Evolutionary conservation across 768 basidiomycete genomes (phyloP).

Genomic region (Phanerochaete carnosa): DNA sequence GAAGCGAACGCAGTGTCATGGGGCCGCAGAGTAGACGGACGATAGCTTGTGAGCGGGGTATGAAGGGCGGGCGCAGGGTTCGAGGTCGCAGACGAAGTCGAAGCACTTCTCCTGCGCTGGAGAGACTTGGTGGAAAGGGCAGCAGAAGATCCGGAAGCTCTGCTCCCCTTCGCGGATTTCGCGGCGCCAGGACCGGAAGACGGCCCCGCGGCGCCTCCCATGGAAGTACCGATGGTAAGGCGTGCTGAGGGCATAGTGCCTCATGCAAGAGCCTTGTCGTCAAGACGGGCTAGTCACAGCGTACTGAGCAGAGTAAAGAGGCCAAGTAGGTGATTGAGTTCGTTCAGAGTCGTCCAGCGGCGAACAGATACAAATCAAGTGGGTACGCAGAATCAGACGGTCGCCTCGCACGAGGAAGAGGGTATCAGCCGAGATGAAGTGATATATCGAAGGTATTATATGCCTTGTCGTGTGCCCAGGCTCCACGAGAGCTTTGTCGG

Average conservation of each 20-base stretch:
- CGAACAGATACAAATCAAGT: neutral
- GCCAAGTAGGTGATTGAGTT: neutral
- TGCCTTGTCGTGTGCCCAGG: neutral
- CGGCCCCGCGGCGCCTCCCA: constrained; percentile 17
- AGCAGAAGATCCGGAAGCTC: constrained; percentile 13
- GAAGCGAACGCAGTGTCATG: neutral
- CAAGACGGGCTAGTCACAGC: neutral
- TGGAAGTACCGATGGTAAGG: constrained; percentile 32
- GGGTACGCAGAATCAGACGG: constrained; percentile 2
- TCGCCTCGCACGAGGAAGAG: neutral
- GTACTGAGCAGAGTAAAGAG: neutral
- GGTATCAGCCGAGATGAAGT: constrained; percentile 1
- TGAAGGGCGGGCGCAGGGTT: constrained; percentile 13
- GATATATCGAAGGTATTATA: constrained; percentile 3
- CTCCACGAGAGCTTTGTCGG: neutral
- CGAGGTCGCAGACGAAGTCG: constrained; percentile 23
- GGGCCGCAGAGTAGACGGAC: neutral
- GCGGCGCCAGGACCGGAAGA: constrained; percentile 16
- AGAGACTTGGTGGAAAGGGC: constrained; percentile 22
- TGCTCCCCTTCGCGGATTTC: constrained; percentile 4
- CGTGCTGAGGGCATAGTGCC: constrained; percentile 22
- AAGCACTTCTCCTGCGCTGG: constrained; percentile 20
- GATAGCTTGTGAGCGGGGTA: neutral
- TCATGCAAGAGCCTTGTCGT: neutral
- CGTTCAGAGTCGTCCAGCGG: neutral